Conservation (phyloP, 345 rosid species). For the Hibiscus tridactylites region DNA sequence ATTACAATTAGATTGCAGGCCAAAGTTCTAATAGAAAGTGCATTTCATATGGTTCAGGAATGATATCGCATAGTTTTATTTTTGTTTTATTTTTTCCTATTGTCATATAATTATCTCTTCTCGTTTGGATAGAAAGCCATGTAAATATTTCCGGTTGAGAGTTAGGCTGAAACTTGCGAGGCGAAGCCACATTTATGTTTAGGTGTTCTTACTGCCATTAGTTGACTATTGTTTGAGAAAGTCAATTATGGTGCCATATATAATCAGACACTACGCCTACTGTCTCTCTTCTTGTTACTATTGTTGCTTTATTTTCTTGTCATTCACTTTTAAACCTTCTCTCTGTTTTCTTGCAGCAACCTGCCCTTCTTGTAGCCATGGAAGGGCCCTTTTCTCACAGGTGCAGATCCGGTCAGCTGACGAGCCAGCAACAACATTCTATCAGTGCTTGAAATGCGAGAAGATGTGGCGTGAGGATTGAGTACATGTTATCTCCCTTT, state of each 20-base stretch:
- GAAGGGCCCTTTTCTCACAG: conserved; percentile 46
- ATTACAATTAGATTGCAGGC: background rate
- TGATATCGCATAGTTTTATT: background rate
- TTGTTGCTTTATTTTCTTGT: background rate
- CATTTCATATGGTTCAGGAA: background rate
- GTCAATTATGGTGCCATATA: background rate
- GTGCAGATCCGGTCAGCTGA: conserved; percentile 64
- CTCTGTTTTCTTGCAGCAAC: conserved; percentile 29
- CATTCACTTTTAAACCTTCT: background rate
- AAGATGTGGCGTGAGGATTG: conserved; percentile 16
- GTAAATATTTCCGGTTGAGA: background rate
- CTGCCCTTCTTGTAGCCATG: conserved; percentile 48
- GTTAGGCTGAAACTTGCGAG: background rate
- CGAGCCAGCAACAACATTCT: conserved; percentile 58
- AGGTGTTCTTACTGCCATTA: background rate
- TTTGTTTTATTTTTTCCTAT: background rate
- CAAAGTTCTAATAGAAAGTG: too few relatives aligned
- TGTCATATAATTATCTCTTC: background rate
- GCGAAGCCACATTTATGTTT: background rate
- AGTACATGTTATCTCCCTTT: background rate
- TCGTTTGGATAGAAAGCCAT: background rate
- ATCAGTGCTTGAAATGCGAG: conserved; percentile 44
- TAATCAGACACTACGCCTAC: background rate
- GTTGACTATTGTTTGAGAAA: background rate
- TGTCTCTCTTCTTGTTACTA: background rate